phyloP scores from a whole-genome alignment of 306 rosid species.

The Begonia fuchsioides region DNA sequence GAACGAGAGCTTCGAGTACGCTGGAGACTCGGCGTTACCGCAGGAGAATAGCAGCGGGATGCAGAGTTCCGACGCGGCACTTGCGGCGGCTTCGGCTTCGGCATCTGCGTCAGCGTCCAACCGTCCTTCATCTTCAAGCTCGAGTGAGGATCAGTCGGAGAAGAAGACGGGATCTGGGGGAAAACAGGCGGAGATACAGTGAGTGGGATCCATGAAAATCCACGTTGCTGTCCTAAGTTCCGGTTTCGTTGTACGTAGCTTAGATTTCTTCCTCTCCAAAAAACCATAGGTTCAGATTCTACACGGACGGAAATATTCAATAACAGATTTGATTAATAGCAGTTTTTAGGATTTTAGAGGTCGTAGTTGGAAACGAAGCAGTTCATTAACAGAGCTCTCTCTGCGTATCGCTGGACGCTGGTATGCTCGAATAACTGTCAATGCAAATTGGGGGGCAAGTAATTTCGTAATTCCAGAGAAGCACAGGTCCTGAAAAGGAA shows the following conservation, averaged over 20 bases:
- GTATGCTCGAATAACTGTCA: not conserved
- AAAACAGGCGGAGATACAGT: constrained; percentile 59
- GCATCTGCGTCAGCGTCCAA: constrained; percentile 34
- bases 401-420: not conserved
- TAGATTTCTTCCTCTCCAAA: constrained; percentile 9
- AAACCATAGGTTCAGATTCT: not conserved
- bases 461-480: constrained; percentile 24
- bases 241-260: constrained; percentile 13
- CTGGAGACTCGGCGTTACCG: constrained; percentile 1
- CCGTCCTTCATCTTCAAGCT: constrained; percentile 62
- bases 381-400: too few relatives aligned
- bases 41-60: not conserved
- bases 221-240: constrained; percentile 4
- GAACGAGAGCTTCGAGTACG: constrained; percentile 15
- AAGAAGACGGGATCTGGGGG: constrained; percentile 49
- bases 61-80: constrained; percentile 14
- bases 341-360: not conserved
- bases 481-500: constrained; percentile 4
- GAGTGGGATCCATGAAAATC: constrained; percentile 37
- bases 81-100: constrained; percentile 5
- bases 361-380: not conserved
- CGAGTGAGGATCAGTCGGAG: constrained; percentile 78
- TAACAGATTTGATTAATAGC: not conserved
- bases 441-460: constrained; percentile 21
- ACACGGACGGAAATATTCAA: not conserved